phyloP scores from a whole-genome alignment of 805 yeast genomes.

The Schwanniomyces occidentalis region DNA sequence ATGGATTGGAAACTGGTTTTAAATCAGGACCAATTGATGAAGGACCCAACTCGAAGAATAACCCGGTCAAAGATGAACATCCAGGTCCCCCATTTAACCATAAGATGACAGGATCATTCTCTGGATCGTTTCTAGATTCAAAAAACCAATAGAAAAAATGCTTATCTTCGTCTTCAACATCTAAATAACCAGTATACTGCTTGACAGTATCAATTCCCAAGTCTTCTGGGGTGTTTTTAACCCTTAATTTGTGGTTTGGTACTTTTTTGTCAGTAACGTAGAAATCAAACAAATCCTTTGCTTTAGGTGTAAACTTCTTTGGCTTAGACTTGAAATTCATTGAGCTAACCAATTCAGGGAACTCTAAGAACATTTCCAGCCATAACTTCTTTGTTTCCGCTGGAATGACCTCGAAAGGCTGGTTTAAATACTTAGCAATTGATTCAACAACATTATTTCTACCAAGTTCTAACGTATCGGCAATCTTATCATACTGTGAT shows the following conservation, averaged over 20 bases:
- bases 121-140: slow-evolving; percentile 45
- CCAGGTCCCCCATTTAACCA: slow-evolving; percentile 42
- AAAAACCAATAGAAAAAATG: slow-evolving; percentile 48
- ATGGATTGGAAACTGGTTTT: slow-evolving; percentile 30
- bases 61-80: slow-evolving; percentile 35
- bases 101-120: slow-evolving; percentile 33
- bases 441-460: slow-evolving; percentile 38
- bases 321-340: slow-evolving; percentile 55
- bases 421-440: slow-evolving; percentile 52
- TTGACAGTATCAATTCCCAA: slow-evolving; percentile 81
- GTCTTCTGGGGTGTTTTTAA: slow-evolving; percentile 56
- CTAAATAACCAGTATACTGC: slow-evolving; percentile 85
- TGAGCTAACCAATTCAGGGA: slow-evolving; percentile 54
- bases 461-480: slow-evolving; percentile 15
- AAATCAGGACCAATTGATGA: slow-evolving; percentile 26
- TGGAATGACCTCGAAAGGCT: slow-evolving; percentile 51
- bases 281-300: slow-evolving; percentile 32
- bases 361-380: slow-evolving; percentile 62
- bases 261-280: slow-evolving; percentile 38
- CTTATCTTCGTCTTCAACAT: slow-evolving; percentile 70
- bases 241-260: slow-evolving; percentile 58
- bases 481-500: slow-evolving; percentile 6
- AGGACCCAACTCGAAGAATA: slow-evolving; percentile 37
- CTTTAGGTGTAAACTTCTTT: slow-evolving; percentile 37
- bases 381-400: slow-evolving; percentile 52